Percentiles rank a stretch among this genome's conserved stretches.
phyloP scores from a whole-genome alignment of 805 yeast species.

The Debaryomyces maramus region DNA sequence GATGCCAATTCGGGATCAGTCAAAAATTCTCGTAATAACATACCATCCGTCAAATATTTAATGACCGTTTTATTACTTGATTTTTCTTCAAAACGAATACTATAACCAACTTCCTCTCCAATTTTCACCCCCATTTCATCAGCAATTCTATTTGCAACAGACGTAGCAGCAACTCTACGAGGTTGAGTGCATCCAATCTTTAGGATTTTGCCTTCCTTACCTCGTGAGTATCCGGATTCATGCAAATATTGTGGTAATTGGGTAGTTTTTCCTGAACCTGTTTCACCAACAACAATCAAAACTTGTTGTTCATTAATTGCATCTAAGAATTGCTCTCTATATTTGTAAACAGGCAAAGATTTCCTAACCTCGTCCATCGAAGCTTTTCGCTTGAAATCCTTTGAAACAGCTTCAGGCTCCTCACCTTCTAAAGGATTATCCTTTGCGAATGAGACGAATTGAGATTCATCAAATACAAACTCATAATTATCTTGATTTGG shows the following conservation, averaged over 20 bases:
- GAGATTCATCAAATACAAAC: constrained; percentile 71
- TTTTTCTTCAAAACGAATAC: constrained; percentile 82
- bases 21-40: constrained; percentile 81
- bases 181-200: constrained; percentile 91
- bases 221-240: constrained; percentile 75
- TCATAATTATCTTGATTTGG: constrained; percentile 57
- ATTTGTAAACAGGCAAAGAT: constrained; percentile 74
- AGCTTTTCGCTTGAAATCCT: constrained; percentile 1
- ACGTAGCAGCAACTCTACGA: constrained; percentile 90
- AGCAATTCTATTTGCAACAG: constrained; percentile 88
- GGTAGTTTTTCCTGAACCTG: constrained; percentile 94
- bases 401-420: constrained; percentile 3
- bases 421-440: constrained; percentile 16
- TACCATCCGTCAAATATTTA: constrained; percentile 96
- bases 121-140: constrained; percentile 78
- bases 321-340: constrained; percentile 56
- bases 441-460: constrained; percentile 32
- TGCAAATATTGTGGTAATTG: constrained; percentile 85
- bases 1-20: constrained; percentile 66
- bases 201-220: constrained; percentile 24
- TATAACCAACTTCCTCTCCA: constrained; percentile 90
- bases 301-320: constrained; percentile 66
- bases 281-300: constrained; percentile 77
- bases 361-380: constrained; percentile 52
- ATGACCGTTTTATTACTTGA: constrained; percentile 64